Conservation (phyloP, 108 stramenopile species). For the Pelagomonas calceolata region DNA sequence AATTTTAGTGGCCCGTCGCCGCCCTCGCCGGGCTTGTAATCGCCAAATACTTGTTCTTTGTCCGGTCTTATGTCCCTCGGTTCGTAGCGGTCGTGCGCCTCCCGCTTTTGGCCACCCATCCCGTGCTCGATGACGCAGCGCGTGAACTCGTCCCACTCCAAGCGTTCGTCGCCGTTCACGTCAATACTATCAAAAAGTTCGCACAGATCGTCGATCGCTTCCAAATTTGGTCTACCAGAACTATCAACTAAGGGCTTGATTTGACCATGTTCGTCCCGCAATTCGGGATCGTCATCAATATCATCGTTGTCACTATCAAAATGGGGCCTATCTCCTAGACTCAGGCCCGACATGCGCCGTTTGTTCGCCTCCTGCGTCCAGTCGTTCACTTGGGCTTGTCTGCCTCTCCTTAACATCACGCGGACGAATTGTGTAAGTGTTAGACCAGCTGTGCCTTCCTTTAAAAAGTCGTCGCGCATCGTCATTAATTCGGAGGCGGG, state of each 20-base stretch:
- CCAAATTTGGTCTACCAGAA: background rate
- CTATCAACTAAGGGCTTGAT: background rate
- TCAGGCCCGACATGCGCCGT: no score
- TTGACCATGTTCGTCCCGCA: background rate
- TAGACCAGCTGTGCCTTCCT: conserved; percentile 5
- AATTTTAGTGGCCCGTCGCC: background rate
- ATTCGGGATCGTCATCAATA: background rate
- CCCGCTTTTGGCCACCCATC: background rate
- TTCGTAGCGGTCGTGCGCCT: background rate
- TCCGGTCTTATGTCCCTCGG: background rate
- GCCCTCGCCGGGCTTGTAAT: no score
- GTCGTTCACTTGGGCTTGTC: background rate
- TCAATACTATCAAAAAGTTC: conserved; percentile 34
- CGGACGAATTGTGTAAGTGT: conserved; percentile 5
- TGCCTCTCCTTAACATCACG: conserved; percentile 1
- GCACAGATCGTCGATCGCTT: conserved; percentile 18
- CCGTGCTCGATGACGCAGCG: conserved; percentile 28
- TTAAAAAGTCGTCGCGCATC: conserved; percentile 2
- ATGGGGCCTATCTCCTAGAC: no score
- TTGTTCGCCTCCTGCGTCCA: background rate
- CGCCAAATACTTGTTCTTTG: no score
- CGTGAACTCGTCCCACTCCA: conserved; percentile 40
- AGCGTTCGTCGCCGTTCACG: conserved; percentile 28
- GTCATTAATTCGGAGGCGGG: conserved; percentile 3
- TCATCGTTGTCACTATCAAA: background rate